phyloP scores from a whole-genome alignment of 331 rosid genomes.

The Spiraea crenata region DNA sequence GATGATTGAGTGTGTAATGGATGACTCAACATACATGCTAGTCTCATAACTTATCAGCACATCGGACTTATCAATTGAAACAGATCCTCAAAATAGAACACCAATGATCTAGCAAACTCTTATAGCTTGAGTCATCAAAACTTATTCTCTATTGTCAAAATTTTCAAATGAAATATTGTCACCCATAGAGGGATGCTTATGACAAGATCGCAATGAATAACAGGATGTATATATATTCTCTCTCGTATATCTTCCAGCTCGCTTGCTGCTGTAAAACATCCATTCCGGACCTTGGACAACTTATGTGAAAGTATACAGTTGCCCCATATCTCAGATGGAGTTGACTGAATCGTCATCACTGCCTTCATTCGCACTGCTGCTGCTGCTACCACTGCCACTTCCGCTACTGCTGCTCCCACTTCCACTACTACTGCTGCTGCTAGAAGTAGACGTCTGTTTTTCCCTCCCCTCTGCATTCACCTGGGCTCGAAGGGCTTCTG shows the following conservation, averaged over 20 bases:
- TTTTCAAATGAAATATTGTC: slow-evolving; percentile 3
- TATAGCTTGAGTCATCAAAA: too few relatives aligned
- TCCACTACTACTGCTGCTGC: slow-evolving; percentile 74
- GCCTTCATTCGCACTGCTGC: slow-evolving; percentile 74
- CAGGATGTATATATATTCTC: not conserved
- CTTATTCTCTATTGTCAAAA: not conserved
- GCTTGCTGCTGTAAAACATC: not conserved
- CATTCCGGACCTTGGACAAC: not conserved
- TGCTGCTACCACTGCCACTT: slow-evolving; percentile 47
- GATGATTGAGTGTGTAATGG: too few relatives aligned
- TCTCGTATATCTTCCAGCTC: not conserved
- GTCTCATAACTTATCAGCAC: too few relatives aligned
- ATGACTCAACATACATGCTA: too few relatives aligned
- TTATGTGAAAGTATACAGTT: not conserved
- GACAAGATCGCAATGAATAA: not conserved
- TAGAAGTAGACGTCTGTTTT: slow-evolving; percentile 63
- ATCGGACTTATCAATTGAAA: too few relatives aligned
- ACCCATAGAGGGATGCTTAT: not conserved
- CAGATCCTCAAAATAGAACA: too few relatives aligned
- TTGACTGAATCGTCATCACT: slow-evolving; percentile 83
- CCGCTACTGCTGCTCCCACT: slow-evolving; percentile 52
- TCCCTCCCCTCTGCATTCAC: slow-evolving; percentile 65
- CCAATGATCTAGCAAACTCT: too few relatives aligned
- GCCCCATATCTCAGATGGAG: slow-evolving; percentile 49
- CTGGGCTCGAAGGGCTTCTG: slow-evolving; percentile 79